Evolutionary conservation across 164 flowering plant genomes (phyloP).

Genomic region (Tetracentron sinense): DNA sequence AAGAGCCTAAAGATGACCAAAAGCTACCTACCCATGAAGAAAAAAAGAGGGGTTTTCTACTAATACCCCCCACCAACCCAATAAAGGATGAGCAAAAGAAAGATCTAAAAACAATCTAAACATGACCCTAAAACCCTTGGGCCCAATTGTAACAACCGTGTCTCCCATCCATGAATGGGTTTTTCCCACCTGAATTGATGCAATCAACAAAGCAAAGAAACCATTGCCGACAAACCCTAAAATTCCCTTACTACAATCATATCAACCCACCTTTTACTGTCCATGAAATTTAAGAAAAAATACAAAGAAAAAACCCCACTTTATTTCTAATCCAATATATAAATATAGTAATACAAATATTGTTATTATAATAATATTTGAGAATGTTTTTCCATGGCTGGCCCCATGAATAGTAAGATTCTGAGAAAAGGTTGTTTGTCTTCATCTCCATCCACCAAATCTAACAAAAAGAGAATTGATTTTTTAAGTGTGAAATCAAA

Average conservation of each 20-base stretch:
- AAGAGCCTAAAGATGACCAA: background rate
- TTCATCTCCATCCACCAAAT: constrained; percentile 24
- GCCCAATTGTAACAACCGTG: constrained; percentile 16
- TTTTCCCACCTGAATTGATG: constrained; percentile 32
- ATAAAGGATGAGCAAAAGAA: background rate
- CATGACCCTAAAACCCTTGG: constrained; percentile 5
- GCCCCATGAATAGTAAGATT: too few species aligned
- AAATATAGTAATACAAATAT: too few species aligned
- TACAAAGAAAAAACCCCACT: background rate
- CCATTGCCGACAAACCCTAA: constrained; percentile 23
- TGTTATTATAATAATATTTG: too few species aligned
- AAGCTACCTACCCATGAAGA: background rate
- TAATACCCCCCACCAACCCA: background rate
- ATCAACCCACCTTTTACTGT: constrained; percentile 8
- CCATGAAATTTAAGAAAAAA: constrained; percentile 12
- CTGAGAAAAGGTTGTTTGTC: constrained; percentile 36
- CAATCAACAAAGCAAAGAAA: constrained; percentile 11
- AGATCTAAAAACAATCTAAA: constrained; percentile 2
- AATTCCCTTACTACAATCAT: constrained; percentile 17
- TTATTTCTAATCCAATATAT: background rate
- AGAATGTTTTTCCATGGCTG: too few species aligned
- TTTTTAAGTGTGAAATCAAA: too few species aligned
- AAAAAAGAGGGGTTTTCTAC: background rate
- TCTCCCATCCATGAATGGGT: constrained; percentile 9
- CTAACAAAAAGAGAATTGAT: background rate